These are phyloP conservation scores for Asterionellopsis glacialis DNA, from an alignment of 108 stramenopile genomes.

Conservation along the genomic window DNA sequence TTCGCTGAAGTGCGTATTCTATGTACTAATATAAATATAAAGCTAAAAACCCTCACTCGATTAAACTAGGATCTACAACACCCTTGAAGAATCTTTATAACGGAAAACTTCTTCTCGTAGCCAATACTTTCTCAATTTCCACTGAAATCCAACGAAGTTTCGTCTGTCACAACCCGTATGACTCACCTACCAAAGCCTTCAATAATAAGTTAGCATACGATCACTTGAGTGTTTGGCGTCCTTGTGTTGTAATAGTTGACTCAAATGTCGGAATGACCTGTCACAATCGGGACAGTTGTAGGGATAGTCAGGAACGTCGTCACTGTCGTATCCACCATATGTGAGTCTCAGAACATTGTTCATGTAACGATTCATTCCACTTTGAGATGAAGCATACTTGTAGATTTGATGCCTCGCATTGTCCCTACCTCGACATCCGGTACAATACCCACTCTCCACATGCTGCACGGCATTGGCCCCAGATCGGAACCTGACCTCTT, in stretches of 20 bases:
- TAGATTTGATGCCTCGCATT: constrained; percentile 66
- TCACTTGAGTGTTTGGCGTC: constrained; percentile 46
- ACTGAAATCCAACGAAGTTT: too few species aligned
- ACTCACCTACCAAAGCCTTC: background rate
- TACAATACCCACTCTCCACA: constrained; percentile 65
- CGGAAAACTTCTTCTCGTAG: too few species aligned
- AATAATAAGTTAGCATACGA: background rate
- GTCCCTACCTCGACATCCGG: constrained; percentile 43
- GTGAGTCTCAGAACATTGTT: constrained; percentile 36
- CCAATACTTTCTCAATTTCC: too few species aligned
- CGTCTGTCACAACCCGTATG: too few species aligned
- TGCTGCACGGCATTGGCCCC: constrained; percentile 74
- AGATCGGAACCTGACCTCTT: constrained; percentile 45
- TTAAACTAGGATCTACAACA: too few species aligned
- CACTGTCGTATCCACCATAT: constrained; percentile 2
- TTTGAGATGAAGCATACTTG: constrained; percentile 27
- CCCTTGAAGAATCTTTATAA: too few species aligned
- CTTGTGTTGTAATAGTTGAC: constrained; percentile 67
- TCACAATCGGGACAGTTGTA: constrained; percentile 51
- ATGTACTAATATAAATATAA: too few species aligned
- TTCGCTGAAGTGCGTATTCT: too few species aligned
- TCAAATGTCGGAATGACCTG: constrained; percentile 52
- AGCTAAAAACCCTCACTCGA: too few species aligned
- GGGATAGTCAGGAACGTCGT: constrained; percentile 47
- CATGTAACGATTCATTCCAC: constrained; percentile 42